Conservation (phyloP, 2,329 filamentous ascomycete species). For the Dothistroma septosporum region DNA sequence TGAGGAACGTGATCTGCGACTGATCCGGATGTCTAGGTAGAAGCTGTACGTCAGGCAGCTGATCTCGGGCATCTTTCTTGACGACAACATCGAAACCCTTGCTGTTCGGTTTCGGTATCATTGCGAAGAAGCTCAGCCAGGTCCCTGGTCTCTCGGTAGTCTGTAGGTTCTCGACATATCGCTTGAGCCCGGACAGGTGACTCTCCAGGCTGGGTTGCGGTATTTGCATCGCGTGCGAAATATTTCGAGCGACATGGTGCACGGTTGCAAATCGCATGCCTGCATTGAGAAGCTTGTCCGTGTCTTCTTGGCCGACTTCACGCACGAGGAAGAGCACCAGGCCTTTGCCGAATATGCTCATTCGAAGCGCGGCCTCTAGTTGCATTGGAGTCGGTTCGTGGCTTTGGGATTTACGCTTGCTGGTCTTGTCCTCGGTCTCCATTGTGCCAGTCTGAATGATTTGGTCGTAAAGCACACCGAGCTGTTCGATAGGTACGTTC, state of each 20-base stretch:
- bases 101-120: conserved; percentile 32
- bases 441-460: conserved; percentile 36
- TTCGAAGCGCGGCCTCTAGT: conserved; percentile 37
- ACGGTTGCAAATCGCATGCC: conserved; percentile 76
- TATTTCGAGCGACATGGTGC: conserved; percentile 62
- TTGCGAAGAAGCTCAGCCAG: conserved; percentile 37
- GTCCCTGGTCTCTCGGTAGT: conserved; percentile 39
- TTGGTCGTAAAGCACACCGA: conserved; percentile 37
- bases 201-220: conserved; percentile 57
- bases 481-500: conserved; percentile 31
- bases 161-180: conserved; percentile 48
- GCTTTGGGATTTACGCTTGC: conserved; percentile 13
- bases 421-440: conserved; percentile 20
- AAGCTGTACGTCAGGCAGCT: conserved; percentile 45
- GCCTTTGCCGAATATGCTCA: conserved; percentile 58
- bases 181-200: conserved; percentile 62
- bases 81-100: conserved; percentile 45
- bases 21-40: conserved; percentile 28
- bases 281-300: conserved; percentile 60
- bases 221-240: conserved; percentile 72
- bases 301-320: conserved; percentile 56
- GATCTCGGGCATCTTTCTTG: conserved; percentile 37
- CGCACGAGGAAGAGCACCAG: conserved; percentile 78
- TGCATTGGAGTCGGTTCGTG: conserved; percentile 31
- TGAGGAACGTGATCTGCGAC: conserved; percentile 33